Evolutionary conservation across 1,284 basidiomycete genomes (phyloP), one percentile per base, ranked within the genome.

Genomic region (Chondrostereum purpureum): DNA sequence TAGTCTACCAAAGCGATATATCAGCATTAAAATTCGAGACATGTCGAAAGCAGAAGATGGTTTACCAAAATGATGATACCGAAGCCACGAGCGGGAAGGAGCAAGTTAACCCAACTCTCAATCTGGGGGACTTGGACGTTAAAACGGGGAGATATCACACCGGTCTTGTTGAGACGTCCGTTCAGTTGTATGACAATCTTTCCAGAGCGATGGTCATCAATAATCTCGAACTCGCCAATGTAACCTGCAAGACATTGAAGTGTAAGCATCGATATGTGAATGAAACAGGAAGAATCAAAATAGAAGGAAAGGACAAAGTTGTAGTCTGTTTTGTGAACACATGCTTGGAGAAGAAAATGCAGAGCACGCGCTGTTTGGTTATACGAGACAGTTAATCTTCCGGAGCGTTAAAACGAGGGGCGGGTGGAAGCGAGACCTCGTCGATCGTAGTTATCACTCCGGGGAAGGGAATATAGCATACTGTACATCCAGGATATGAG

Each of bases 141-240:
- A 83, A 93, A 99, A 48, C 95, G 86, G 39, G 94, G 94, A 23
- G 95, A 98, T 72, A 99, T 97, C 63, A 99, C 96, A 64, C 95
- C 96, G 16, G 83, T 86, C 78, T 99, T 99, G 83, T 99, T 99
- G 58, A 99, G 81, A 51, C 93, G 90, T 49, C 96, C 96, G 67
- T 97, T 98, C 53, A 99, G 84, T 72, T 99, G 93, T 57, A 99
- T 82, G 59, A 99, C 94, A 57, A 99, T 91, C 77, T 99, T 99
- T 64, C 93, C 93, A 13, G 92, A 87, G 53, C 96, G 93, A 73
- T 99, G 96, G 76, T 99, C 96, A 64, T 99, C 96, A 64, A 99
- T 88, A 70, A 97, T 90, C 73, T 98, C 95, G 65, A 99, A 99
- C 75, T 99, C 95, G 61, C 93, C 93, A 55, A 98, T 97, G 80